Evolutionary conservation across 116 monocot species (phyloP).

Genomic region (Thalassia testudinum): DNA sequence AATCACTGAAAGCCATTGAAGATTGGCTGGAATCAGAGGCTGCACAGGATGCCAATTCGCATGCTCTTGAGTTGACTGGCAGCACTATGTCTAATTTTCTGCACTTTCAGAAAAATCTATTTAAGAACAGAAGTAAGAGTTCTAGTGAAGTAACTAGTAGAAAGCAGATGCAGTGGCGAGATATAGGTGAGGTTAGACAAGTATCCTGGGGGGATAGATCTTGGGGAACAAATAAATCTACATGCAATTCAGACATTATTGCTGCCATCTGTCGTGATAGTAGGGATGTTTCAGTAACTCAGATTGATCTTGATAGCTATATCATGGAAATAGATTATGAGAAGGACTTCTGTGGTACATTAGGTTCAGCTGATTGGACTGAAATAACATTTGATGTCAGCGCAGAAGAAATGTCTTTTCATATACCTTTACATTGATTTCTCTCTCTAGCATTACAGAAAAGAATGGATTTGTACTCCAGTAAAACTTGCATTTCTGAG

Average conservation of each 20-base stretch:
- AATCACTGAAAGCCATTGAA: constrained; percentile 65
- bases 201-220: too few species aligned
- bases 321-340: constrained; percentile 14
- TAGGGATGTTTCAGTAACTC: too few species aligned
- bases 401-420: constrained; percentile 81
- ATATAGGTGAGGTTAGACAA: constrained; percentile 2
- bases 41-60: constrained; percentile 1
- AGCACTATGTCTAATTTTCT: constrained; percentile 10
- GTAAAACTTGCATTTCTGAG: constrained; percentile 12
- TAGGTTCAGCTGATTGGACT: constrained; percentile 48
- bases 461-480: constrained; percentile 41
- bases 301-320: background rate
- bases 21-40: constrained; percentile 31
- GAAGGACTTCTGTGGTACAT: constrained; percentile 6
- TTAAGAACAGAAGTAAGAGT: constrained; percentile 9
- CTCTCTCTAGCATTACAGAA: constrained; percentile 54
- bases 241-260: too few species aligned
- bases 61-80: constrained; percentile 3
- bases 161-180: background rate
- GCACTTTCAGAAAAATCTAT: constrained; percentile 23
- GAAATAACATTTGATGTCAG: constrained; percentile 63
- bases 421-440: constrained; percentile 87
- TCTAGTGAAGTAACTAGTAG: constrained; percentile 7
- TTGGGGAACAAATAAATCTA: too few species aligned
- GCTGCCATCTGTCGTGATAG: too few species aligned